Percentiles rank a stretch among this genome's conserved stretches.
Evolutionary conservation across 495 filamentous ascomycete genomes (phyloP).

Genomic region (Pseudomonodictys pantanalensis): DNA sequence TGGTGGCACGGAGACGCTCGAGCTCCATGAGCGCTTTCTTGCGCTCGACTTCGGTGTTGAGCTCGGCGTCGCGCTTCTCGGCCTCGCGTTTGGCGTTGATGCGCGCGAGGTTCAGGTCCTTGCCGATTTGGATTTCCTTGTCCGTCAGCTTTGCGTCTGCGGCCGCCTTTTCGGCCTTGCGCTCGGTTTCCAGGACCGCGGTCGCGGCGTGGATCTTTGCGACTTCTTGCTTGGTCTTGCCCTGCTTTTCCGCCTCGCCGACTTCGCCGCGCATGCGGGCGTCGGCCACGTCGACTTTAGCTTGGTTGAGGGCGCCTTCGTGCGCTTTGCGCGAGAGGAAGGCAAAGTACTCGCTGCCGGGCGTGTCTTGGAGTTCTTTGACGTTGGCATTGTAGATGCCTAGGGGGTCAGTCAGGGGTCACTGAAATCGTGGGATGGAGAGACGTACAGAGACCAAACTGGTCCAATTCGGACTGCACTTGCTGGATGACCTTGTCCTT

Average conservation of each 20-base stretch:
- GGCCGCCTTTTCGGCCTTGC: constrained; percentile 72
- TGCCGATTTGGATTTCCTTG: constrained; percentile 65
- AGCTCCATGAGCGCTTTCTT: constrained; percentile 75
- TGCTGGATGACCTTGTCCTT: constrained; percentile 73
- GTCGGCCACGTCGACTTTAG: constrained; percentile 74
- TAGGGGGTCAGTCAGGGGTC: no score
- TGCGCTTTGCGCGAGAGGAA: constrained; percentile 76
- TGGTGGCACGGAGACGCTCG: constrained; percentile 69
- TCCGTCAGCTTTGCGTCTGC: constrained; percentile 72
- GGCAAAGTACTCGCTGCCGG: constrained; percentile 72
- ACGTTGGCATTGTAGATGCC: constrained; percentile 76
- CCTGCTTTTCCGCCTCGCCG: constrained; percentile 73
- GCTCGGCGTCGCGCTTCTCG: constrained; percentile 69
- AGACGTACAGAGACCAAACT: constrained; percentile 73
- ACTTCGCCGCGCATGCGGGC: constrained; percentile 75
- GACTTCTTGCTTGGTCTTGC: constrained; percentile 73
- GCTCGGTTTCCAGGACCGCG: constrained; percentile 76
- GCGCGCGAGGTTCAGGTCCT: constrained; percentile 67
- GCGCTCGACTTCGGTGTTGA: constrained; percentile 69
- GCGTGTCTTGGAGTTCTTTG: constrained; percentile 78
- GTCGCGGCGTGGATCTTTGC: constrained; percentile 79
- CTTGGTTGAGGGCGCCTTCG: constrained; percentile 77
- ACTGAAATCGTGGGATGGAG: no score
- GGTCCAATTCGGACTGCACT: constrained; percentile 69
- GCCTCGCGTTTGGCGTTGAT: constrained; percentile 67